A percentile compares a stretch with the other conserved stretches of the same genome.
Conservation (phyloP, 257 asterid genomes). For the Datura wrightii region DNA sequence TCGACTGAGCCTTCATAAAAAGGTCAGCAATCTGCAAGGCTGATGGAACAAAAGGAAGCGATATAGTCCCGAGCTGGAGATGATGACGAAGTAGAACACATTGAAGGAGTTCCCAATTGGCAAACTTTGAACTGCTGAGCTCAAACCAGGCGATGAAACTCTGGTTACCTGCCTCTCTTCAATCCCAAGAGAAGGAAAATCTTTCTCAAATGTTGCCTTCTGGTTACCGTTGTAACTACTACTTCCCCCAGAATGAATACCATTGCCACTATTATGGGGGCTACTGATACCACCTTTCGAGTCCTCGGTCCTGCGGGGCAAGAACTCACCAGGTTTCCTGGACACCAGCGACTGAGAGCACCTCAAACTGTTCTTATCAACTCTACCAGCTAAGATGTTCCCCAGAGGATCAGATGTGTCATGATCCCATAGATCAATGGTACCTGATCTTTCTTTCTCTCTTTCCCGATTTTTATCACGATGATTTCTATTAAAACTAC, state of each 20-base stretch:
- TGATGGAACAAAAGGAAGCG: no score
- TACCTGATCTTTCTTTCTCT: conserved; percentile 56
- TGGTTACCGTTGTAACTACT: conserved; percentile 45
- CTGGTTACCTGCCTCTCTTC: conserved; percentile 67
- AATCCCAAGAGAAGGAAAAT: conserved; percentile 75
- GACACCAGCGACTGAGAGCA: conserved; percentile 71
- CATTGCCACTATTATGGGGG: conserved; percentile 42
- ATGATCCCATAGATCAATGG: conserved; percentile 53
- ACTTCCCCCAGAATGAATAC: conserved; percentile 46
- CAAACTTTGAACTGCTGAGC: conserved; percentile 61
- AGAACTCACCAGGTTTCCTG: conserved; percentile 54
- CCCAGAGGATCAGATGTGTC: conserved; percentile 54
- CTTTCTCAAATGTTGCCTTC: conserved; percentile 64
- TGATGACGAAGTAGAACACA: no score
- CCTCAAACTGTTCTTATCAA: conserved; percentile 52
- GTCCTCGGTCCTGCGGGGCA: conserved; percentile 50
- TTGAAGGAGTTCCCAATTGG: conserved; percentile 67
- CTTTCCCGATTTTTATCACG: conserved; percentile 64
- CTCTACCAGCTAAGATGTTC: conserved; percentile 46
- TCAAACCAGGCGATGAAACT: conserved; percentile 64
- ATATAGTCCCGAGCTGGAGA: no score
- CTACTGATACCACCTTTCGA: conserved; percentile 36
- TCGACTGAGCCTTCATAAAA: no score
- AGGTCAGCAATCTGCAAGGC: no score
- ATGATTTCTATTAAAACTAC: conserved; percentile 70